Base-by-base conservation (phyloP, 2,329 filamentous ascomycete genomes). In the Onygenales sp. region DNA sequence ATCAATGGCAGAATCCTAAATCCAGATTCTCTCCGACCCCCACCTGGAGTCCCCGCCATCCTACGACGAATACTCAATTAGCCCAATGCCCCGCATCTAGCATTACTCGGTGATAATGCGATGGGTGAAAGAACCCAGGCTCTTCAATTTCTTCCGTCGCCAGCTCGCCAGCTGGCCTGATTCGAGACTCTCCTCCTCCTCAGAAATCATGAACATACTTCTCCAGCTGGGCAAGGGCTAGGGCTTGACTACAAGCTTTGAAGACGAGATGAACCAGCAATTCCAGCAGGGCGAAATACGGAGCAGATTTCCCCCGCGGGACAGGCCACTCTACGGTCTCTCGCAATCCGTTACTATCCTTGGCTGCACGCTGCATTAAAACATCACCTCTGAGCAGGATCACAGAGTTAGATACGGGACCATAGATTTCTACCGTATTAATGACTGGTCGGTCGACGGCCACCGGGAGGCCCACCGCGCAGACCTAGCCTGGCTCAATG, bases 21-120 rank as follows among this genome's bases (percentile, higher is more conserved):
- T 63, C 50, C 61, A 78, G 56, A 70, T 80, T 27, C 50, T 79
- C 7, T 79, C 77, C 0, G 77, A 81, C 60, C 65, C 80, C 3
- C 78, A 80, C 55, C 68, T 80, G 4, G 76, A 80, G 60, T 56
- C 60, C 2, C 66, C 69, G 0, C 43, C 43, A 45, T 13, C 13
- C 21, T 80, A 79, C 62, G 72, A 76, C 50, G 43, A 60, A 31
- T 80, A 75, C 61, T 61, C 73, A 3, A 72, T 79, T 31, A 38
- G 57, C 0, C 72, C 2, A 65, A 60, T 38, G 72, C 76, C 1
- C 73, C 73, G 0, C 70, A 73, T 51, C 67, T 80, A 3, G 76
- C 75, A 0, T 66, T 80, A 0, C 66, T 79, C 0, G 78, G 77
- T 41, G 75, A 80, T 57, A 75, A 80, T 43, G 78, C 2, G 77